phyloP scores from a whole-genome alignment of 495 filamentous ascomycete genomes.

The Penicillium lividum region DNA sequence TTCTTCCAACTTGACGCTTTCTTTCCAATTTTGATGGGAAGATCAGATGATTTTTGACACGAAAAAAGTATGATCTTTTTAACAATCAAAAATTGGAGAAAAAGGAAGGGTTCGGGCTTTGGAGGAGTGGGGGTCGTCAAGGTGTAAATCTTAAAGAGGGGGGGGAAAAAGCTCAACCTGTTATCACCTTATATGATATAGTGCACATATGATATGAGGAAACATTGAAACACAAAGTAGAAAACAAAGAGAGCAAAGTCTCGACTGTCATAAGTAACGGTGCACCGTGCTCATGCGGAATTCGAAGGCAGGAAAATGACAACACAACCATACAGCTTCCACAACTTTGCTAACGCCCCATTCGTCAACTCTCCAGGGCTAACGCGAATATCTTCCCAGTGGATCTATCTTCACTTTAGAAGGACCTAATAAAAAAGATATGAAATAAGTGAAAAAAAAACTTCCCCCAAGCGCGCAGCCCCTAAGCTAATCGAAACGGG shows the following conservation, averaged over 20 bases:
- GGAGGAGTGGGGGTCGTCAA: neutral
- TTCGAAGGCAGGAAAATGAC: conserved; percentile 3
- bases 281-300: conserved; percentile 3
- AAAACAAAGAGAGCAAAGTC: neutral
- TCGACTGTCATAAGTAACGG: neutral
- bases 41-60: neutral
- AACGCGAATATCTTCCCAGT: neutral
- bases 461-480: too few species aligned
- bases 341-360: too few species aligned
- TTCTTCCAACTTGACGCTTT: neutral
- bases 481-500: too few species aligned
- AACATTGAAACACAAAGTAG: neutral
- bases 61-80: too few species aligned
- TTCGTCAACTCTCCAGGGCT: neutral
- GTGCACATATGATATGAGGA: too few species aligned
- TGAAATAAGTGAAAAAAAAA: too few species aligned
- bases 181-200: neutral
- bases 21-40: neutral
- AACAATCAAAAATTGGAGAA: neutral
- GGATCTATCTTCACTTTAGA: too few species aligned
- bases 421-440: too few species aligned
- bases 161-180: neutral
- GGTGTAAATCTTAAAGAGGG: neutral
- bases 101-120: neutral
- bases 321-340: conserved; percentile 8